These are phyloP conservation scores for Collybia mongolica DNA, from an alignment of 768 basidiomycete species.

Conservation along the genomic window DNA sequence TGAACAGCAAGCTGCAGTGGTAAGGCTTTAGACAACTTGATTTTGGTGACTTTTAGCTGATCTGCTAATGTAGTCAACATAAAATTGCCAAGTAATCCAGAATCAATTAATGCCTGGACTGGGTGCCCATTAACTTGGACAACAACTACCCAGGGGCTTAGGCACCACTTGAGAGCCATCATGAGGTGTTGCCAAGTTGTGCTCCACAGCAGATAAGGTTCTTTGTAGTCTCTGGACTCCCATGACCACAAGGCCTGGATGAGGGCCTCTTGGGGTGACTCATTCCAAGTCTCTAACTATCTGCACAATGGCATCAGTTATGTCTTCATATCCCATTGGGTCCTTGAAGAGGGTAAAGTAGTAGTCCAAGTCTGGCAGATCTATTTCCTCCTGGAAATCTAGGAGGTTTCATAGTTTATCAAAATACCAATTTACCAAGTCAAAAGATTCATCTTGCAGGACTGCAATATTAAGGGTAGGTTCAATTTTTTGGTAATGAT, in stretches of 20 bases:
- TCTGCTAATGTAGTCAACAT: background rate
- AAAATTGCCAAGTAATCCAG: background rate
- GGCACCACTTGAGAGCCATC: background rate
- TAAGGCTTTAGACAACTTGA: background rate
- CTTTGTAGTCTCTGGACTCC: background rate
- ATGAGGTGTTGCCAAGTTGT: background rate
- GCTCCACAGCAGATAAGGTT: background rate
- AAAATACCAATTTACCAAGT: background rate
- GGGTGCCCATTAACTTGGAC: background rate
- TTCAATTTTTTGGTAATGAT: background rate
- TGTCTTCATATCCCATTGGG: too few species aligned
- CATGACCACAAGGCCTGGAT: too few species aligned
- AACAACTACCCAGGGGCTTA: background rate
- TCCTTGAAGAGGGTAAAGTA: too few species aligned
- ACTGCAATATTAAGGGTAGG: background rate
- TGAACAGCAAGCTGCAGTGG: slow-evolving; percentile 7
- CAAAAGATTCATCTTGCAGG: background rate
- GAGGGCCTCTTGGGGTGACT: too few species aligned
- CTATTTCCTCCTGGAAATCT: too few species aligned
- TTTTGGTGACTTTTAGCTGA: background rate
- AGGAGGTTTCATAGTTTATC: background rate
- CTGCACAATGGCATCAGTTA: too few species aligned
- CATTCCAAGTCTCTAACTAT: too few species aligned
- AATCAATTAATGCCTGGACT: background rate
- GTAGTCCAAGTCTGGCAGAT: too few species aligned